A percentile compares a stretch with the other conserved stretches of the same genome.
Evolutionary conservation across 345 rosid species (phyloP).

Genomic region (Geranium rotundifolium): DNA sequence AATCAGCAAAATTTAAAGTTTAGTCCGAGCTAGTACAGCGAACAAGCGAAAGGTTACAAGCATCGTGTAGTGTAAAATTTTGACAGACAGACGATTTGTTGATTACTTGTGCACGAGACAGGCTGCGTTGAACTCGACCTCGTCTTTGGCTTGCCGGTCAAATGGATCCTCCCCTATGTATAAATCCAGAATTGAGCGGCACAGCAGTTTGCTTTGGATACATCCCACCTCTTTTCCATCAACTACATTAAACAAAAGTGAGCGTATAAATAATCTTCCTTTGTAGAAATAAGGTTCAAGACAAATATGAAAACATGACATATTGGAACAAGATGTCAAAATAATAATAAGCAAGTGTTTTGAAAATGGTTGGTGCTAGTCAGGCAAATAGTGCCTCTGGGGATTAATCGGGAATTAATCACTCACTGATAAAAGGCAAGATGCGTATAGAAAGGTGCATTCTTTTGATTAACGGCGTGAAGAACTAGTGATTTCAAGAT

Average conservation of each 20-base stretch:
- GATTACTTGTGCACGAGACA: constrained; percentile 22
- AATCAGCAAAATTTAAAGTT: no score
- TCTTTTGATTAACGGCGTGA: neutral
- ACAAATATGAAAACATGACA: neutral
- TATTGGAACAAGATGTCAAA: neutral
- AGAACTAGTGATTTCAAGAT: no score
- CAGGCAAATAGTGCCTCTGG: no score
- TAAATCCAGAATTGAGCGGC: constrained; percentile 64
- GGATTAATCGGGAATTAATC: no score
- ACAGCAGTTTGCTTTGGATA: constrained; percentile 66
- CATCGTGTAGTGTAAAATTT: no score
- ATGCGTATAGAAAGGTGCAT: neutral
- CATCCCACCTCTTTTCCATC: constrained; percentile 70
- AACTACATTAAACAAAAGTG: constrained; percentile 25
- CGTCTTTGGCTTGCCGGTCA: constrained; percentile 63
- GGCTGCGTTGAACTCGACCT: constrained; percentile 45
- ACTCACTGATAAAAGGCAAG: no score
- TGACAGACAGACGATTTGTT: neutral
- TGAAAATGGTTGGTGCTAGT: no score
- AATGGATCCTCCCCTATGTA: constrained; percentile 78
- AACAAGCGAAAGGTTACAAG: no score
- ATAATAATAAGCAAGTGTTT: no score
- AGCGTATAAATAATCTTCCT: neutral
- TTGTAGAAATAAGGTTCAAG: no score
- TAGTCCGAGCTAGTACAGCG: no score